These are phyloP conservation scores for Pleurotus tuber-regium DNA, from an alignment of 768 basidiomycete species.

Conservation along the genomic window DNA sequence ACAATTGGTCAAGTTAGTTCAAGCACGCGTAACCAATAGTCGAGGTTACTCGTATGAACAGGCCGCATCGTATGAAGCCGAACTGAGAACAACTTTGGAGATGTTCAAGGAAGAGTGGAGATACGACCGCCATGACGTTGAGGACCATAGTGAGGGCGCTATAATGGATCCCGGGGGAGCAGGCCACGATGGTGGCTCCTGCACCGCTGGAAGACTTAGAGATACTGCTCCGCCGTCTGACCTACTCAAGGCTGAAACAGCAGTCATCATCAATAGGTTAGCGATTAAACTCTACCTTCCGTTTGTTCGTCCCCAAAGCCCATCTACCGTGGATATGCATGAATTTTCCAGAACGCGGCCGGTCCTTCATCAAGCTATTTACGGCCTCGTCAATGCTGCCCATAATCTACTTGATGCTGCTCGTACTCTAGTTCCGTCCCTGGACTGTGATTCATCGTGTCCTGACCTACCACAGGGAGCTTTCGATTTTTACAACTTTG, in stretches of 20 bases:
- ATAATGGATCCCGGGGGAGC: no score
- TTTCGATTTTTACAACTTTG: conserved; percentile 58
- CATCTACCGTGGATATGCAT: neutral
- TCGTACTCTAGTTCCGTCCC: conserved; percentile 13
- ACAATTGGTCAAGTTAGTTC: conserved; percentile 60
- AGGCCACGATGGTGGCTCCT: no score
- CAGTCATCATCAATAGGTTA: conserved; percentile 57
- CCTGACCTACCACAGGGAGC: conserved; percentile 34
- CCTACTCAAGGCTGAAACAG: conserved; percentile 38
- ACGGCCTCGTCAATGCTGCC: conserved; percentile 62
- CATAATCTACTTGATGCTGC: conserved; percentile 56
- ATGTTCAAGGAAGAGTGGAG: conserved; percentile 39
- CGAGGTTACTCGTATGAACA: conserved; percentile 58
- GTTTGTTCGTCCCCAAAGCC: conserved; percentile 41
- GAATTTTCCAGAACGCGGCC: neutral
- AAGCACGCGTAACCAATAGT: conserved; percentile 41
- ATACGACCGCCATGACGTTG: neutral
- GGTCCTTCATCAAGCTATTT: conserved; percentile 41
- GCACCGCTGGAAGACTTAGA: neutral
- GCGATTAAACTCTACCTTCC: conserved; percentile 68
- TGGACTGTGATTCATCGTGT: no score
- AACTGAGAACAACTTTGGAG: conserved; percentile 51
- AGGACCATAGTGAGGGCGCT: neutral
- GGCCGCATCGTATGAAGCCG: conserved; percentile 54
- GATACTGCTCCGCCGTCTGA: neutral